Conservation (phyloP, 83 land plant species). For the Picea engelmannii region DNA sequence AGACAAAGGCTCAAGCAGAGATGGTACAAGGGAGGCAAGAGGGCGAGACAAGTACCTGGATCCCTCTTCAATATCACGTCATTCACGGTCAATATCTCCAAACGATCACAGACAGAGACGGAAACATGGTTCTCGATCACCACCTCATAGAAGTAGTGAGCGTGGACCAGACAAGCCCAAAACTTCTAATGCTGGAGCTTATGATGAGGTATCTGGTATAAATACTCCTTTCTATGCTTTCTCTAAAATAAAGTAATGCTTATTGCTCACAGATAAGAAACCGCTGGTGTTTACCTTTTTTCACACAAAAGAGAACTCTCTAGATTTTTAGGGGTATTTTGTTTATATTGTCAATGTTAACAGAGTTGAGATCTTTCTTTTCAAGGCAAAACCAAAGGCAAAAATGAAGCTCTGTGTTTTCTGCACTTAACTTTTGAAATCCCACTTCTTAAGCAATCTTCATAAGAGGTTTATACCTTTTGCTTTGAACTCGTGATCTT, state of each 20-base stretch:
- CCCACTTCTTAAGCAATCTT: not conserved
- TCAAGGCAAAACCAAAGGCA: not conserved
- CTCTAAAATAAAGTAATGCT: not conserved
- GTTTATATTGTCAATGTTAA: not conserved
- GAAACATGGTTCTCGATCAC: conserved; percentile 33
- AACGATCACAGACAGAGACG: conserved; percentile 23
- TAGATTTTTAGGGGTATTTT: not conserved
- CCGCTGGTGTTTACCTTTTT: not conserved
- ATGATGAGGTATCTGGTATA: conserved; percentile 92
- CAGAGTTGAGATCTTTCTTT: not conserved
- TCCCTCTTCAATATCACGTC: not conserved
- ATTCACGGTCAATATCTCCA: conserved; percentile 5
- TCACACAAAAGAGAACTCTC: not conserved
- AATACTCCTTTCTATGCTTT: conserved; percentile 32
- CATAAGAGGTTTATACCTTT: no score
- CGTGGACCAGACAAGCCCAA: conserved; percentile 5
- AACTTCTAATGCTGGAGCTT: conserved; percentile 24
- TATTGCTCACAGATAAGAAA: not conserved
- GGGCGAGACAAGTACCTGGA: conserved; percentile 25
- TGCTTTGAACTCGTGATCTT: no score
- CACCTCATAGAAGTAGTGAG: conserved; percentile 15
- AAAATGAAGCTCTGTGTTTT: not conserved
- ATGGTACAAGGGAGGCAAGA: conserved; percentile 26
- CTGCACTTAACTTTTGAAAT: not conserved
- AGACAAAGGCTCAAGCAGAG: conserved; percentile 16